phyloP scores from a whole-genome alignment of 176 grass and related monocot species.

The Oryza rufipogon region DNA sequence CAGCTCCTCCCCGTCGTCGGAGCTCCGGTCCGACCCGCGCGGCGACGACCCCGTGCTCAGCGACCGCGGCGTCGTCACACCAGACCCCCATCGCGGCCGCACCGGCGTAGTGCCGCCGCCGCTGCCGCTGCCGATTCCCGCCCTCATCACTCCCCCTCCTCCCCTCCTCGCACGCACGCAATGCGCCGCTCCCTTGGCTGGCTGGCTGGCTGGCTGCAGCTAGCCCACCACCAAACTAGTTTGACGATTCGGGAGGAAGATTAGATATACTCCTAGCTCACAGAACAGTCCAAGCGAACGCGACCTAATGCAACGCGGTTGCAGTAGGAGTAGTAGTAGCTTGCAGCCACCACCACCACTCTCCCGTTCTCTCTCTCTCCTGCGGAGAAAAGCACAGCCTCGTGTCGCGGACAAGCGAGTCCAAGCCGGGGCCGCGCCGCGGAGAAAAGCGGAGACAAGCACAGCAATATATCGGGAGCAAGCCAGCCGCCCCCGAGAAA shows the following conservation, averaged over 20 bases:
- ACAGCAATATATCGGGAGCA: conserved; percentile 29
- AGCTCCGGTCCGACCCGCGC: conserved; percentile 54
- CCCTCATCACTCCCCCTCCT: conserved; percentile 22
- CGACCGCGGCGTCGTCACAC: conserved; percentile 56
- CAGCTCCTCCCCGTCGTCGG: conserved; percentile 72
- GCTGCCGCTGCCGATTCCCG: neutral
- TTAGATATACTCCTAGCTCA: neutral
- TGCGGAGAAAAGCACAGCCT: neutral
- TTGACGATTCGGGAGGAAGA: conserved; percentile 27
- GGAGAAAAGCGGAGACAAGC: neutral
- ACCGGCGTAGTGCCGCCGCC: conserved; percentile 34
- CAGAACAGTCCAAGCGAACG: conserved; percentile 44
- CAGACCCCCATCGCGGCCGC: conserved; percentile 53
- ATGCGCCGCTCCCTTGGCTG: neutral
- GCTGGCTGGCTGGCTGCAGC: neutral
- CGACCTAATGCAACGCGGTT: conserved; percentile 42
- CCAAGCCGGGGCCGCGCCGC: neutral
- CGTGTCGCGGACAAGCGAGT: neutral
- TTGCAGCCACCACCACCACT: neutral
- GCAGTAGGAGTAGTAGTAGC: neutral
- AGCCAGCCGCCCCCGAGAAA: conserved; percentile 4
- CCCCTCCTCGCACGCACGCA: neutral
- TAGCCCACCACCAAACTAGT: conserved; percentile 27
- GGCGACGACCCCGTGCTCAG: conserved; percentile 61
- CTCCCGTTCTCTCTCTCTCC: neutral